Evolutionary conservation across 129 eudicot genomes (phyloP), one percentile per base, ranked within the genome.

Genomic region (Rutidosis leptorrhynchoides): DNA sequence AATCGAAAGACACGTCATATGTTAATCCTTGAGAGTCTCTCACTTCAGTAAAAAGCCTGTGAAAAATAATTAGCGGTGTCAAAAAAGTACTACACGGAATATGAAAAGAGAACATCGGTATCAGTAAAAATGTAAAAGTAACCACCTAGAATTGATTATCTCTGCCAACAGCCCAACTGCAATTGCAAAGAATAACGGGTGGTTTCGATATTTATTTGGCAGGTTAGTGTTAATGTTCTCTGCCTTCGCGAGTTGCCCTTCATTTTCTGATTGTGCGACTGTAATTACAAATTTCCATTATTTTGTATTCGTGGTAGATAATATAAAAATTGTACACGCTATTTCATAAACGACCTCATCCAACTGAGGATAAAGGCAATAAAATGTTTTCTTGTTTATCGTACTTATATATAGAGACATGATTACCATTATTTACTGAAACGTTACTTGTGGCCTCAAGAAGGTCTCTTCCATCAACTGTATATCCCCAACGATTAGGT

Each of bases 1-100:
- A 51, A 74, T 93, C 98, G 69, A 93, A 93, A 22, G 98, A 93
- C n/a, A 93, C 98, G 21, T 88, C 98, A 67, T 93, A 93, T 0
- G 98, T 93, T 77, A 93, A 82, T 19, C 98, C 98, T 67, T 88
- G 95, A 24, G 98, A 93, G 80, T 93, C 98, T 74, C 96, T 88
- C 33, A 93, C 96, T 73, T 95, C 82, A 16, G 96, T 93, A 74
- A 93, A 93, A 74, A 93, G 96, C 95, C 98, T 93, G 78, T 14
- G 74, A 29, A 58, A 70, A 42, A 62, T 37, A 20, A 69, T n/a
- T 14, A 49, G 23, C 6, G 23, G 11, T 19, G 11, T 19, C 6
- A 2, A 1, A 67, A 7, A 14, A 67, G 27, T 21, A 67, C 46
- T 12, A 30, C 57, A 25, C 56, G 7, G 42, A 42, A 59, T 51